Conservation (phyloP, 2,329 filamentous ascomycete species). For the Fusarium phyllophilum region DNA sequence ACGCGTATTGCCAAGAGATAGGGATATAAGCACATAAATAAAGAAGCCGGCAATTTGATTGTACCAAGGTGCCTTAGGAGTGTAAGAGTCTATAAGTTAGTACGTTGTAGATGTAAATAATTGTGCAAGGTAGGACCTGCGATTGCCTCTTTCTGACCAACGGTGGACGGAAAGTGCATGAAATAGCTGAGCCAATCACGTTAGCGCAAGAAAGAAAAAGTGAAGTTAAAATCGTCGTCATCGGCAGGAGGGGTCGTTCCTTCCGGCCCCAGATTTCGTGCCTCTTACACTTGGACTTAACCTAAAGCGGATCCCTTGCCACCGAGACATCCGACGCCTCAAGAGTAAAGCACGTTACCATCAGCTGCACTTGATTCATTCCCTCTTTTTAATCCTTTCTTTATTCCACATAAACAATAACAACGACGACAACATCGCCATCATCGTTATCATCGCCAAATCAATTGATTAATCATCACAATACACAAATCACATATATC, state of each 20-base stretch:
- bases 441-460: background rate
- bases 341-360: slow-evolving; percentile 23
- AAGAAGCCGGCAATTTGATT: background rate
- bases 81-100: background rate
- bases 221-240: slow-evolving; percentile 17
- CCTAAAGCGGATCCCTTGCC: slow-evolving; percentile 30
- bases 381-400: slow-evolving; percentile 2
- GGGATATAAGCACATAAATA: background rate
- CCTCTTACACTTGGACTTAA: slow-evolving; percentile 5
- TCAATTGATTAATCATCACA: background rate
- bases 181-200: slow-evolving; percentile 8
- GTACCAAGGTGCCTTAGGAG: background rate
- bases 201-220: background rate
- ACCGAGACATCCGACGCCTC: slow-evolving; percentile 38
- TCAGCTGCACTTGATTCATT: background rate
- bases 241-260: slow-evolving; percentile 12
- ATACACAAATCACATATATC: background rate
- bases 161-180: background rate
- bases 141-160: background rate
- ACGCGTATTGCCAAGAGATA: background rate
- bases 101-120: background rate
- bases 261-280: slow-evolving; percentile 29
- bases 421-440: background rate
- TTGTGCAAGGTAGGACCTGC: background rate
- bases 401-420: slow-evolving; percentile 1